These are phyloP conservation scores for Chrysoporthe austroafricana DNA, from an alignment of 2,329 filamentous ascomycete genomes.

Conservation along the genomic window DNA sequence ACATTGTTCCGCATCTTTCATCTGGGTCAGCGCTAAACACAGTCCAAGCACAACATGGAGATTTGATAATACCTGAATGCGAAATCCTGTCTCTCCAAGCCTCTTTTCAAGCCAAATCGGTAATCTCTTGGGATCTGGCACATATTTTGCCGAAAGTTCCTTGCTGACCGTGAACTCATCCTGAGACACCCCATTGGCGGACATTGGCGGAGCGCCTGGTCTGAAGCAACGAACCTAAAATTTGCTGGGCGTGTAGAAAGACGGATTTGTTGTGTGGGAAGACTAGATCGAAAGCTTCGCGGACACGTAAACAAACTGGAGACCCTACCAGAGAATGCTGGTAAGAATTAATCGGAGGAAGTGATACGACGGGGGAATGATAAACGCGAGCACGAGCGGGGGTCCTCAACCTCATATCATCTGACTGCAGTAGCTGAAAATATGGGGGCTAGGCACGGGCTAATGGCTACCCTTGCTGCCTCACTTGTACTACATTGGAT, in stretches of 20 bases:
- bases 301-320: not conserved
- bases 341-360: not conserved
- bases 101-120: constrained; percentile 1
- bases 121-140: constrained; percentile 4
- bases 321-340: not conserved
- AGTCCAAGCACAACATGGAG: not conserved
- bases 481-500: not conserved
- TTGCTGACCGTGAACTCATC: not conserved
- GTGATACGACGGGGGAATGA: not conserved
- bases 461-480: not conserved
- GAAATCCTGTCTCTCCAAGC: constrained; percentile 9
- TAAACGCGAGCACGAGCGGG: not conserved
- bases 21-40: not conserved
- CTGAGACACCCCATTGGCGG: not conserved
- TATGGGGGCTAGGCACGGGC: not conserved
- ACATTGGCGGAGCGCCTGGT: not conserved
- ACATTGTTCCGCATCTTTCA: constrained; percentile 18
- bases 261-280: not conserved
- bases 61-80: constrained; percentile 5
- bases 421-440: not conserved
- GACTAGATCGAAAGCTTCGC: not conserved
- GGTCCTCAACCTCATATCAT: not conserved
- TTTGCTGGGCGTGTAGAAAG: not conserved
- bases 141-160: constrained; percentile 17
- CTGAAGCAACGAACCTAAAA: no score